Evolutionary conservation across 345 rosid species (phyloP), one percentile per base, ranked within the genome.

Genomic region (Arabidopsis thaliana): DNA sequence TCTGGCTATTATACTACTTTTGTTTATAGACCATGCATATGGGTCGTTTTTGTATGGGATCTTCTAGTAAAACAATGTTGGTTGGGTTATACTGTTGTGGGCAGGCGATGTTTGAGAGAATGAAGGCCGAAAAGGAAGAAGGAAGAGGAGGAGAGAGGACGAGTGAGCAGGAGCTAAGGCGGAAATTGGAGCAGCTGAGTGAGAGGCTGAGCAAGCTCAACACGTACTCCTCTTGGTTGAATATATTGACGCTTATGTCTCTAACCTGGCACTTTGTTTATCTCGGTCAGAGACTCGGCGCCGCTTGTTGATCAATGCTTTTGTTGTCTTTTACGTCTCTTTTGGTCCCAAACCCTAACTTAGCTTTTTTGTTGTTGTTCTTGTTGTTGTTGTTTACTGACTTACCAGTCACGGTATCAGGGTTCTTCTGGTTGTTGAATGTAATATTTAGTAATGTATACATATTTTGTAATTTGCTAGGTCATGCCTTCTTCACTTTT

Each of bases 61-160:
- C 4, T 6, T 32, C 23, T n/a, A 6, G 20, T 53, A 2, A 3
- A 13, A 7, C 1, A 61, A 9, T 9, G 37, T 52, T 22, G n/a
- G 37, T 52, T 22, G n/a, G 16, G 11, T 25, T 59, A 12, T 59
- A 3, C 9, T 10, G 13, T 36, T 44, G 14, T 22, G 63, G 14
- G 28, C 3, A 89, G 96, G 87, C 81, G 0, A 91, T 91, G 96
- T 83, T 86, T 61, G 93, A 91, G 84, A 73, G 85, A 71, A 76
- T 85, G 80, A 93, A 84, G 79, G 58, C 85, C 42, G 96, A 88
- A 51, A 94, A 90, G 71, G 95, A 94, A 62, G 97, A 90, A 76
- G 91, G 92, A 36, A 78, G 91, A 78, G 95, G 96, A 63, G 73
- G 82, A 61, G 92, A 42, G 58, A 63, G 8, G 42, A 60, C 58